A percentile compares a stretch with the other conserved stretches of the same genome.
Conservation (phyloP, 371 early-diverging fungal species). For the Rhizopus stolonifer region DNA sequence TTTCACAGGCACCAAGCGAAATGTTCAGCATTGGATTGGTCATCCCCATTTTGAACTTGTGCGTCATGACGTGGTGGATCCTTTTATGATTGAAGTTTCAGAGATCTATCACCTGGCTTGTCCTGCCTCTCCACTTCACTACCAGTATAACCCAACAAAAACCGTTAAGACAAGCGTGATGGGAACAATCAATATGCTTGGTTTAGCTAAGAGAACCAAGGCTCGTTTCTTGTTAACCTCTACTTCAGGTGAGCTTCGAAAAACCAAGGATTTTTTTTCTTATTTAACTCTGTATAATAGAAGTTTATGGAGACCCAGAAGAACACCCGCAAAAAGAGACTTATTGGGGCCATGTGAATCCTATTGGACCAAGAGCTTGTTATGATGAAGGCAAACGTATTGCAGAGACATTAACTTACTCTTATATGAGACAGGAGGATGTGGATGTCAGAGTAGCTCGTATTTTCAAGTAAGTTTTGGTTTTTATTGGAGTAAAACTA, state of each 20-base stretch:
- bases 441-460: slow-evolving; percentile 86
- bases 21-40: slow-evolving; percentile 83
- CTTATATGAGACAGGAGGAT: slow-evolving; percentile 76
- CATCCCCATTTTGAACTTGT: slow-evolving; percentile 86
- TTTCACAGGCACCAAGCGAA: slow-evolving; percentile 74
- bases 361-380: slow-evolving; percentile 83
- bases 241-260: slow-evolving; percentile 66
- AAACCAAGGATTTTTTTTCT: slow-evolving; percentile 1
- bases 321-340: slow-evolving; percentile 87
- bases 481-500: not conserved
- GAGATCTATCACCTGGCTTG: slow-evolving; percentile 87
- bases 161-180: slow-evolving; percentile 86
- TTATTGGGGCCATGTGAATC: slow-evolving; percentile 89
- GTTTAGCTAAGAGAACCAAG: slow-evolving; percentile 79
- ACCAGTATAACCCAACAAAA: slow-evolving; percentile 87
- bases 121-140: slow-evolving; percentile 89
- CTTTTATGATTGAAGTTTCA: slow-evolving; percentile 82
- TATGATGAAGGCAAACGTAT: slow-evolving; percentile 92
- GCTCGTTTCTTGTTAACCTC: slow-evolving; percentile 81
- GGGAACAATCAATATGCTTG: slow-evolving; percentile 91
- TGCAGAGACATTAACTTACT: slow-evolving; percentile 84
- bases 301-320: slow-evolving; percentile 91
- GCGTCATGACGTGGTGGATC: slow-evolving; percentile 84
- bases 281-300: slow-evolving; percentile 34
- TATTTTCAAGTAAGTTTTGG: slow-evolving; percentile 78